phyloP scores from a whole-genome alignment of 164 flowering plant species.

The Magnolia sinica region DNA sequence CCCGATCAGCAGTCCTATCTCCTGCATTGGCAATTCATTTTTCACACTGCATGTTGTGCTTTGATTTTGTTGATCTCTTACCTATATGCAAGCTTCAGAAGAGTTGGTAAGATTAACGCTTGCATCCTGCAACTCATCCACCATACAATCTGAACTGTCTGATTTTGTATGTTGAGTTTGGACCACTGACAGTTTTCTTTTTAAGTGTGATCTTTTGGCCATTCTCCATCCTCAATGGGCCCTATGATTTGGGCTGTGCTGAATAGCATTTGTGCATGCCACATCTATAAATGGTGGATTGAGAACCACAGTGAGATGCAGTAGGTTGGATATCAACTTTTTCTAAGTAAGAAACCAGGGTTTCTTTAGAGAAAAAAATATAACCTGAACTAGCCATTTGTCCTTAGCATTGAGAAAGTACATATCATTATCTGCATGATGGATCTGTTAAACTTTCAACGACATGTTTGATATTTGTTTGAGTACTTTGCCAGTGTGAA shows the following conservation, averaged over 20 bases:
- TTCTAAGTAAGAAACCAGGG: not conserved
- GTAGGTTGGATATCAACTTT: not conserved
- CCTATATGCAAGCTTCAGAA: too few species aligned
- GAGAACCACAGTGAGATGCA: not conserved
- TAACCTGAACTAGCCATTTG: not conserved
- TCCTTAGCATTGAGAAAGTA: not conserved
- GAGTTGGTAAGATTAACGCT: too few species aligned
- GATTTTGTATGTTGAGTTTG: not conserved
- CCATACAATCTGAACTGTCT: not conserved
- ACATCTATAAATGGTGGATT: not conserved
- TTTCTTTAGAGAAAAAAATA: not conserved
- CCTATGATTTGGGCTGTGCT: not conserved
- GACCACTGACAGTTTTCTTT: not conserved
- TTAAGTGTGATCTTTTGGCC: not conserved
- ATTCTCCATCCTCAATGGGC: not conserved
- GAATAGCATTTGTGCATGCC: not conserved
- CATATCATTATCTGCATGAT: not conserved
- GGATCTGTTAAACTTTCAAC: not conserved
- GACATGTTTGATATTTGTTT: not conserved
- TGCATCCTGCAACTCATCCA: not conserved
- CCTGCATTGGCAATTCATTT: too few species aligned
- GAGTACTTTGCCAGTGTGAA: not conserved
- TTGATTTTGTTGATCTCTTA: too few species aligned
- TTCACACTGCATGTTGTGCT: too few species aligned
- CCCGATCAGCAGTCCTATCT: too few species aligned